Evolutionary conservation across 2,329 filamentous ascomycete species (phyloP).

Genomic region (Chaetomium strumarium): DNA sequence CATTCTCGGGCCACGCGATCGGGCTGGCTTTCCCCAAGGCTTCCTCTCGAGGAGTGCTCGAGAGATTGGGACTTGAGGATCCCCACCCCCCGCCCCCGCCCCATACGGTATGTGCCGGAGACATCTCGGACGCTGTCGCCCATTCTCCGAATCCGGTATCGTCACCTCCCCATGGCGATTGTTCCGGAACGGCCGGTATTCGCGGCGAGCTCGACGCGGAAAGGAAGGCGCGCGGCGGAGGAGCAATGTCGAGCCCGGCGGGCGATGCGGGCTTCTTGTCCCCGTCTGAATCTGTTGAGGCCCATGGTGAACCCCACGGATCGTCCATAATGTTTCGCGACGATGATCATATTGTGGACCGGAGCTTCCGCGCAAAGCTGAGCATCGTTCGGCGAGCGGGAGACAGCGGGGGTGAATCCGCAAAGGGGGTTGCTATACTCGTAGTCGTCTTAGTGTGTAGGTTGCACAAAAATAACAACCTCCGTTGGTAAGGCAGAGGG

Average conservation of each 20-base stretch:
- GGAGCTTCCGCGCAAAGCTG: neutral
- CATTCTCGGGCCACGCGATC: slow-evolving; percentile 36
- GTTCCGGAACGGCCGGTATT: slow-evolving; percentile 24
- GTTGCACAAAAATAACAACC: no score
- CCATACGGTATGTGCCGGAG: slow-evolving; percentile 23
- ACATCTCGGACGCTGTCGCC: slow-evolving; percentile 26
- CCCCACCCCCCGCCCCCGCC: slow-evolving; percentile 21
- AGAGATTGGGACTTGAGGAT: slow-evolving; percentile 19
- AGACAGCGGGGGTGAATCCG: no score
- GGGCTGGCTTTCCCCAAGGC: slow-evolving; percentile 33
- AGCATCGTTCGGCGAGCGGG: neutral
- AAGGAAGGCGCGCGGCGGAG: slow-evolving; percentile 39
- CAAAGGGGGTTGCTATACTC: no score
- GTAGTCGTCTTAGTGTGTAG: no score
- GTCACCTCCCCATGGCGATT: slow-evolving; percentile 39
- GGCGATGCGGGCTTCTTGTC: slow-evolving; percentile 28
- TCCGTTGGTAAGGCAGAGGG: no score
- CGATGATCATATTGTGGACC: slow-evolving; percentile 23
- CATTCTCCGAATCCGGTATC: slow-evolving; percentile 36
- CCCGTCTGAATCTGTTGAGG: slow-evolving; percentile 36
- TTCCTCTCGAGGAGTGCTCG: slow-evolving; percentile 25
- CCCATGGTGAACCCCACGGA: slow-evolving; percentile 59
- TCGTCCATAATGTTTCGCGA: slow-evolving; percentile 47
- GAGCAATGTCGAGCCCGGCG: slow-evolving; percentile 34
- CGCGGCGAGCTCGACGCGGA: slow-evolving; percentile 29